Percentiles rank a stretch among this genome's conserved stretches.
Conservation (phyloP, 495 filamentous ascomycete genomes). For the Chaetomium cochliodes region DNA sequence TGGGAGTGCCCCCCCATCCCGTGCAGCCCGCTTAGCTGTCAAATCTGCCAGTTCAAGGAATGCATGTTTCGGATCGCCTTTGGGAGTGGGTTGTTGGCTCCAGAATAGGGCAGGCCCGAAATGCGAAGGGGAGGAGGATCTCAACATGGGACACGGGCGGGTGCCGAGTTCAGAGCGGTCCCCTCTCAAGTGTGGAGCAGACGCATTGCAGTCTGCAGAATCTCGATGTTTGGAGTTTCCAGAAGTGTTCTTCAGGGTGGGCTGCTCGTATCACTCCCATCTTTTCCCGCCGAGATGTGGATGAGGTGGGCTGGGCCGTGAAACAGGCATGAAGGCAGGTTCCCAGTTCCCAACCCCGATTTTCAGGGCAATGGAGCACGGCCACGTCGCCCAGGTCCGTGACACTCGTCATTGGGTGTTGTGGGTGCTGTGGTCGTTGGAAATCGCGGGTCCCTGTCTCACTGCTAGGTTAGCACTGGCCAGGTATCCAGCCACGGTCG, state of each 20-base stretch:
- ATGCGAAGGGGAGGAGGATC: slow-evolving; percentile 10
- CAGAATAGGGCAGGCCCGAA: slow-evolving; percentile 19
- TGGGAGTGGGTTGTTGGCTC: slow-evolving; percentile 1
- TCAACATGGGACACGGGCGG: slow-evolving; percentile 20
- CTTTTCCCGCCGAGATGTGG: slow-evolving; percentile 5
- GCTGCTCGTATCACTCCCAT: neutral
- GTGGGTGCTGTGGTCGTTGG: slow-evolving; percentile 19
- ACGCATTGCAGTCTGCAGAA: slow-evolving; percentile 19
- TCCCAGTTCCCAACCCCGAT: neutral
- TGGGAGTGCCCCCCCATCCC: slow-evolving; percentile 1
- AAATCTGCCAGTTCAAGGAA: slow-evolving; percentile 3
- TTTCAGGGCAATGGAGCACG: slow-evolving; percentile 16
- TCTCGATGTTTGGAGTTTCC: slow-evolving; percentile 24
- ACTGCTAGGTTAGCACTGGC: neutral
- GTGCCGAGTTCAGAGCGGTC: slow-evolving; percentile 6
- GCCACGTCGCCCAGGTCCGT: slow-evolving; percentile 23
- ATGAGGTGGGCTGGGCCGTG: slow-evolving; percentile 12
- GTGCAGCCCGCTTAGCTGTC: slow-evolving; percentile 9
- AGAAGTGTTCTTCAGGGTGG: slow-evolving; percentile 31
- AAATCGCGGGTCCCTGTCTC: neutral
- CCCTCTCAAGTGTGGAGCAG: slow-evolving; percentile 14
- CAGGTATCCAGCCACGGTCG: slow-evolving; percentile 18
- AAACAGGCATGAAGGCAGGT: slow-evolving; percentile 9
- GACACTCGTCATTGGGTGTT: slow-evolving; percentile 28
- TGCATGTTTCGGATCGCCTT: slow-evolving; percentile 11